Conservation (phyloP, 1,284 basidiomycete genomes). For the Caloboletus firmus region DNA sequence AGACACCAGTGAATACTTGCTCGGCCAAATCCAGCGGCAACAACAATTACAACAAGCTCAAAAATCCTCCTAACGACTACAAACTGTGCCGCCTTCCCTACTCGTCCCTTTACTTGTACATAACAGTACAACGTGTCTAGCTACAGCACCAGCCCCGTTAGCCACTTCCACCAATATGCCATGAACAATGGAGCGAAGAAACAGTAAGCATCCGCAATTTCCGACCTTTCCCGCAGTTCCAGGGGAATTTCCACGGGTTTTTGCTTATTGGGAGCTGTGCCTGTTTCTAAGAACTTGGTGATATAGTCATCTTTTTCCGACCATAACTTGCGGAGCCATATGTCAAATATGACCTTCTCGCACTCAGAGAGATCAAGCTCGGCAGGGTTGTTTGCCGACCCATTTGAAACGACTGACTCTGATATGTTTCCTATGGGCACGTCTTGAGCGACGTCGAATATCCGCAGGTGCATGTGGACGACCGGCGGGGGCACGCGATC, state of each 20-base stretch:
- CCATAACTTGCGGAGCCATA: slow-evolving; percentile 85
- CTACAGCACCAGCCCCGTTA: slow-evolving; percentile 29
- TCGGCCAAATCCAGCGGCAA: slow-evolving; percentile 75
- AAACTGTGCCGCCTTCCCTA: background rate
- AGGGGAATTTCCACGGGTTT: slow-evolving; percentile 58
- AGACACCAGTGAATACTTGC: slow-evolving; percentile 87
- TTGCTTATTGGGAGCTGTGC: slow-evolving; percentile 37
- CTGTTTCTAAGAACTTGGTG: slow-evolving; percentile 56
- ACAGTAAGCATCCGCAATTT: slow-evolving; percentile 65
- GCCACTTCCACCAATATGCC: slow-evolving; percentile 52
- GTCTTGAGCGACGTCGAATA: slow-evolving; percentile 64
- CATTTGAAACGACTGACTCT: slow-evolving; percentile 35
- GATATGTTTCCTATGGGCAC: slow-evolving; percentile 67
- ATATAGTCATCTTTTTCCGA: slow-evolving; percentile 79
- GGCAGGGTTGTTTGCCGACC: slow-evolving; percentile 31
- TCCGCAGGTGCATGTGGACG: slow-evolving; percentile 83
- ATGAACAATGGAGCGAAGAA: slow-evolving; percentile 63
- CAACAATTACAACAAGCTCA: slow-evolving; percentile 39
- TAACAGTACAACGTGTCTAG: slow-evolving; percentile 14
- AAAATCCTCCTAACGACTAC: slow-evolving; percentile 18
- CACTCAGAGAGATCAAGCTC: slow-evolving; percentile 64
- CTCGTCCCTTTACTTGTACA: slow-evolving; percentile 8
- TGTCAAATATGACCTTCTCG: slow-evolving; percentile 75
- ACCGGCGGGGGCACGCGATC: slow-evolving; percentile 80
- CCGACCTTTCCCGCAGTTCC: slow-evolving; percentile 48